Conservation (phyloP, 1,139 yeast species). For the Pichia sp. region DNA sequence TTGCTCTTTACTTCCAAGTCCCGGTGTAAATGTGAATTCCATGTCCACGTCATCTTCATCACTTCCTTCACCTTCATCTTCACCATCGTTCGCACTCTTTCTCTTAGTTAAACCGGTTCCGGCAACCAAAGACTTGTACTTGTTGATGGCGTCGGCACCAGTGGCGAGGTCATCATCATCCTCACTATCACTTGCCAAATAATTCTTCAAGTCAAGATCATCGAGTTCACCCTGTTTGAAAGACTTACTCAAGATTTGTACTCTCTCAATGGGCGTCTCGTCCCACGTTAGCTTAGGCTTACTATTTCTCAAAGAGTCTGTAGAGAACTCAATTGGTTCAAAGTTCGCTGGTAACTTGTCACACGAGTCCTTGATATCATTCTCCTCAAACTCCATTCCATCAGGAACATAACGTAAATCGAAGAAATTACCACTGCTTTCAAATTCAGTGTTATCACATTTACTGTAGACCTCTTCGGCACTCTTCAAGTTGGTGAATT, state of each 20-base stretch:
- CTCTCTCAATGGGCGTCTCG: conserved; percentile 90
- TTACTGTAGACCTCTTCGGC: conserved; percentile 72
- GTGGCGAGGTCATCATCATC: conserved; percentile 35
- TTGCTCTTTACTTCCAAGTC: conserved; percentile 32
- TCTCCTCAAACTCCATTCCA: conserved; percentile 74
- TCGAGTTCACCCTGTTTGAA: conserved; percentile 89
- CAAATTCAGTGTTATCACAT: conserved; percentile 94
- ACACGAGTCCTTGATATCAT: conserved; percentile 66
- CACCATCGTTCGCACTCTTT: conserved; percentile 27
- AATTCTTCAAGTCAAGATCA: conserved; percentile 95
- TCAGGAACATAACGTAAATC: conserved; percentile 92
- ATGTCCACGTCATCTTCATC: conserved; percentile 73
- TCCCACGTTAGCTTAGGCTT: conserved; percentile 96
- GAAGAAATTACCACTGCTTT: conserved; percentile 90
- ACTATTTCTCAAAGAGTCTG: conserved; percentile 91
- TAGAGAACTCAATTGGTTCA: conserved; percentile 79
- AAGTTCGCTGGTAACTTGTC: conserved; percentile 66
- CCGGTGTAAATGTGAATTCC: conserved; percentile 96
- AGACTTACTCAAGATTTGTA: conserved; percentile 70
- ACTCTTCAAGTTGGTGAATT: conserved; percentile 67
- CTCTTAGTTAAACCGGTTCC: background rate
- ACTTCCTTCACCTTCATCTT: conserved; percentile 21
- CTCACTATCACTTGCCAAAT: conserved; percentile 84
- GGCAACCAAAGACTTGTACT: conserved; percentile 53
- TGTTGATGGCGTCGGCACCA: conserved; percentile 43